Conservation (phyloP, 176 grass and related monocot genomes). For the Areca catechu region DNA sequence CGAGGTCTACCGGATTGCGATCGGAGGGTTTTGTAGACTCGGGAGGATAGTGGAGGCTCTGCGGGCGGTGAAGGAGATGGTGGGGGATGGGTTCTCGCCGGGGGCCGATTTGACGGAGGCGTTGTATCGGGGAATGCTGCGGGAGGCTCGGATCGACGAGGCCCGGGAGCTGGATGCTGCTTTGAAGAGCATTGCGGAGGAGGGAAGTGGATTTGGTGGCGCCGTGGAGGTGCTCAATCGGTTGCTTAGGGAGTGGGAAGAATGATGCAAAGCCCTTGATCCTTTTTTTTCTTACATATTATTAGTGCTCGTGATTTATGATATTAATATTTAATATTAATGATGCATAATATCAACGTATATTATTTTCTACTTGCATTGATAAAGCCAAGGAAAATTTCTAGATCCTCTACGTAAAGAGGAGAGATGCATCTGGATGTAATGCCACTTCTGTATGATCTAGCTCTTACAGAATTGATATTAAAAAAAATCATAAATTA, state of each 20-base stretch:
- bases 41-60: conserved; percentile 12
- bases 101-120: conserved; percentile 5
- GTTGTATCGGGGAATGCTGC: conserved; percentile 18
- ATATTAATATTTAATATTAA: too few relatives aligned
- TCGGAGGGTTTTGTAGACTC: conserved; percentile 14
- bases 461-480: too few relatives aligned
- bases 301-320: too few relatives aligned
- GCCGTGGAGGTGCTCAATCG: conserved; percentile 1
- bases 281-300: background rate
- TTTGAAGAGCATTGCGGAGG: conserved; percentile 13
- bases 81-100: conserved; percentile 9
- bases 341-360: too few relatives aligned
- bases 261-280: background rate
- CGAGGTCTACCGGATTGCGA: conserved; percentile 7
- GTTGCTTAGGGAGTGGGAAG: conserved; percentile 6
- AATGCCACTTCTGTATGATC: too few relatives aligned
- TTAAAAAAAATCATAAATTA: too few relatives aligned
- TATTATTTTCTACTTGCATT: too few relatives aligned
- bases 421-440: too few relatives aligned
- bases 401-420: too few relatives aligned
- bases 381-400: too few relatives aligned
- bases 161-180: conserved; percentile 26
- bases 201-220: background rate
- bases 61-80: conserved; percentile 13
- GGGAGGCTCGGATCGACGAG: conserved; percentile 26